A percentile compares a stretch with the other conserved stretches of the same genome.
Evolutionary conservation across 108 stramenopile genomes (phyloP).

Genomic region (Schizochytrium sp.): DNA sequence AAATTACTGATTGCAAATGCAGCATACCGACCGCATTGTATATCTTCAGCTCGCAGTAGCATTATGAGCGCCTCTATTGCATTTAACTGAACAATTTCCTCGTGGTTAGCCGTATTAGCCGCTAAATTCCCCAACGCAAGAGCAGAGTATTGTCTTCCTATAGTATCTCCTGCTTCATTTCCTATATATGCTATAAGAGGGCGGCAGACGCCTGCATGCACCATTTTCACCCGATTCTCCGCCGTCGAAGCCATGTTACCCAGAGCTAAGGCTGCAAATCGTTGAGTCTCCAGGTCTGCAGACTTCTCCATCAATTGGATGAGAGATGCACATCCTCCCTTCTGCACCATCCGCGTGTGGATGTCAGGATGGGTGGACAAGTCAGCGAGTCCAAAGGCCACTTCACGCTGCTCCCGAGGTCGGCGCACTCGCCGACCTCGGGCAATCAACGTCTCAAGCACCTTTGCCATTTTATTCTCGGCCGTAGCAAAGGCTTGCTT

Average conservation of each 20-base stretch:
- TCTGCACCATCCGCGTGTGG: slow-evolving; percentile 83
- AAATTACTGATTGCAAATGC: slow-evolving; percentile 84
- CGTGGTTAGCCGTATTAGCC: slow-evolving; percentile 83
- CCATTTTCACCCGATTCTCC: slow-evolving; percentile 78
- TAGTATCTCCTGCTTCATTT: slow-evolving; percentile 73
- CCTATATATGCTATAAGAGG: slow-evolving; percentile 72
- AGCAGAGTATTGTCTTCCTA: slow-evolving; percentile 83
- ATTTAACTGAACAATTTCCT: slow-evolving; percentile 77
- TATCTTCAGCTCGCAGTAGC: slow-evolving; percentile 79
- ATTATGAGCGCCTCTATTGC: slow-evolving; percentile 77
- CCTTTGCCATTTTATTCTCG: slow-evolving; percentile 77
- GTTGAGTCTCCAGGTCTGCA: slow-evolving; percentile 84
- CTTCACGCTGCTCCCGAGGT: slow-evolving; percentile 84
- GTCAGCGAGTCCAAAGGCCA: slow-evolving; percentile 85
- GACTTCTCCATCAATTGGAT: slow-evolving; percentile 75
- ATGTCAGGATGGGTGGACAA: slow-evolving; percentile 80
- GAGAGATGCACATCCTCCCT: slow-evolving; percentile 82
- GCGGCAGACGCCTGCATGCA: slow-evolving; percentile 71
- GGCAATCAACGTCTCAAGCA: slow-evolving; percentile 84
- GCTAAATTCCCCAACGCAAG: slow-evolving; percentile 87
- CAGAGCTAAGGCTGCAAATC: slow-evolving; percentile 84
- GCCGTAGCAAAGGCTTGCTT: too few species aligned
- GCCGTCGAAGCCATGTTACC: slow-evolving; percentile 83
- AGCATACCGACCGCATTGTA: slow-evolving; percentile 81
- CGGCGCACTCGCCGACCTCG: slow-evolving; percentile 83